These are phyloP conservation scores for Tricholoma saponaceum DNA, from an alignment of 768 basidiomycete species.

Conservation along the genomic window DNA sequence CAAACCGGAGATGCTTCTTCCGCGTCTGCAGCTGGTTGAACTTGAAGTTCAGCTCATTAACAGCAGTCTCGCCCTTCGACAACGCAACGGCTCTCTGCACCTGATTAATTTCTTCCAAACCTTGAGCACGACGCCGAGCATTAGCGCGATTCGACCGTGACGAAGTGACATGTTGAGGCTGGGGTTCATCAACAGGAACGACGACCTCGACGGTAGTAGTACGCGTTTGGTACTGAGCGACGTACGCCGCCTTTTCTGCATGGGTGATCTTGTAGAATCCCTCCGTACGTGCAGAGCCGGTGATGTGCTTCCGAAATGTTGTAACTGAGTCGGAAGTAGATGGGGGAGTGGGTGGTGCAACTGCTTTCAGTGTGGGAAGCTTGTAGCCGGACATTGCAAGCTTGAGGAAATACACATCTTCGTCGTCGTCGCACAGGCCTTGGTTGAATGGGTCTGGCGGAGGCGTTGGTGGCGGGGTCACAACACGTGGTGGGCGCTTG, in stretches of 20 bases:
- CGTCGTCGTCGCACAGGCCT: conserved; percentile 79
- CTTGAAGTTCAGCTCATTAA: conserved; percentile 78
- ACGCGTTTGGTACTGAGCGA: conserved; percentile 81
- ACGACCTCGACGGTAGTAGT: conserved; percentile 34
- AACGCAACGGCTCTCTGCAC: conserved; percentile 76
- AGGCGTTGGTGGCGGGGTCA: conserved; percentile 38
- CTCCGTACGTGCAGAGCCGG: conserved; percentile 89
- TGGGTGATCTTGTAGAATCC: conserved; percentile 95
- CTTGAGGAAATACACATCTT: conserved; percentile 80
- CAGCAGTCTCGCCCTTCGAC: conserved; percentile 70
- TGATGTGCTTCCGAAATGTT: conserved; percentile 70
- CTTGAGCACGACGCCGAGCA: conserved; percentile 86
- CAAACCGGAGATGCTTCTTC: conserved; percentile 96
- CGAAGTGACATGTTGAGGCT: conserved; percentile 57
- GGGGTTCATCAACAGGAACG: conserved; percentile 43
- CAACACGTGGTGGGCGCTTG: conserved; percentile 29
- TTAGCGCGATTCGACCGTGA: conserved; percentile 91
- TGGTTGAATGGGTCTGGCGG: conserved; percentile 50
- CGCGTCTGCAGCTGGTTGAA: conserved; percentile 98
- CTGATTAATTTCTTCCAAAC: conserved; percentile 92
- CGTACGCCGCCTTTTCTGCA: conserved; percentile 86
- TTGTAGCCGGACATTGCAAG: conserved; percentile 47
- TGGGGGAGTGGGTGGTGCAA: conserved; percentile 17
- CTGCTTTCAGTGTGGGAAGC: conserved; percentile 18
- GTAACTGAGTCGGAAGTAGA: conserved; percentile 36